Evolutionary conservation across 768 basidiomycete species (phyloP), one percentile per base, ranked within the genome.

Genomic region (Suillus weaverae): DNA sequence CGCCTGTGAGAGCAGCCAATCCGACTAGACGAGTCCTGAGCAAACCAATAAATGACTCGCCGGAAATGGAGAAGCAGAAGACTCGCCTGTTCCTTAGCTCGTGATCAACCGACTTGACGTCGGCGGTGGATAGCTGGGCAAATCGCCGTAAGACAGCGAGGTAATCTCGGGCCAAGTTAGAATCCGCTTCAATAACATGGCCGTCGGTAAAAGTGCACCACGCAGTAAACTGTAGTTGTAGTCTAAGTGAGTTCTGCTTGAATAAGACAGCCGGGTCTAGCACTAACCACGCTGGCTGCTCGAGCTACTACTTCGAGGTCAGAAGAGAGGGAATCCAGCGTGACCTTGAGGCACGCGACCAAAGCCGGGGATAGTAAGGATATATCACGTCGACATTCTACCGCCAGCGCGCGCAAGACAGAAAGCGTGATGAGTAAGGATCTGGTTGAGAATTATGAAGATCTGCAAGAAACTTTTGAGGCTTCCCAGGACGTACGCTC

Each of bases 201-300:
- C 94, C 94, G 69, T 96, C 90, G 26, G 95, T 94, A 69, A 89
- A 97, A 18, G 95, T 95, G 22, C 91, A 90, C 90, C 94, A 98
- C 1, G 94, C 90, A 4, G 90, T 92, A 70, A 97, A 94, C 91
- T 95, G 69, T 38, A n/a, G 20, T 3, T 95, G 69, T 38, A n/a
- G 20, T 3, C 53, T 41, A 66, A 7, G 70, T 56, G 30, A 22
- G 43, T 26, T 54, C n/a, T 22, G 16, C 14, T 26, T 7, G 9
- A 65, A 7, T 32, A 18, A 1, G 51, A 26, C 51, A 2, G 63
- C 22, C 26, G 46, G 30, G 36, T n/a, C 10, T 36, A 63, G 20
- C 14, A 84, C 91, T 70, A 74, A 94, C 94, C 61, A 95, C 86
- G 71, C 85, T 90, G 26, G 94, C 94, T 13, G 90, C 87, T 70